Base-by-base conservation (phyloP, 257 asterid genomes). In the Orobanche coerulescens region DNA sequence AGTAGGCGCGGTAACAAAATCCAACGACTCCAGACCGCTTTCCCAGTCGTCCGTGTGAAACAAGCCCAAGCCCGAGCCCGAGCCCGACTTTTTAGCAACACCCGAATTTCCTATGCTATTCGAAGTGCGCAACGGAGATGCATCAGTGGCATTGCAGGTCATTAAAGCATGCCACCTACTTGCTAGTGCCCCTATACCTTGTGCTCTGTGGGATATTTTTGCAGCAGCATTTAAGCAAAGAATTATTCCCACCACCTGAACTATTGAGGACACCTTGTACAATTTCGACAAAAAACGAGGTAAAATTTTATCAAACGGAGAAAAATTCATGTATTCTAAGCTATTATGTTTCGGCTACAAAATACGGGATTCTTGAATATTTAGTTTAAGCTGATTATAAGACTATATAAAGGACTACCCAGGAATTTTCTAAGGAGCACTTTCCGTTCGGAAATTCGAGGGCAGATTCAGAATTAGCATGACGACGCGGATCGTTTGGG, bases 161-260 rank as follows among this genome's bases (percentile, higher is more conserved):
- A 84, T 64, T 49, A 80, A 69, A 58, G 89, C 96, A 70, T 87
- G 94, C 94, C 94, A 87, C 56, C 80, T 70, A 73, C 87, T 76
- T 10, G 92, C 89, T 47, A 81, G 19, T 24, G 92, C 80, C 33
- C 87, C 91, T 9, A 87, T 65, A 23, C 81, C 82, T 69, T 87
- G 96, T 8, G 96, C 92, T 78, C 86, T 74, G 72, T 85, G 96
- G 47, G 94, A 82, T 74, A 87, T 87, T 71, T 82, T 85, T 11
- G 94, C 85, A 62, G 94, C 94, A 12, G 82, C 92, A 26, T 85
- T 87, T 70, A 87, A 63, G 75, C 96, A 82, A 24, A 87, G 83
- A 68, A 78, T 74, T 61, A 83, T 60, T 19, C 87, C 89, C 13
- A 79, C 91, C 57, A 87, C 82, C 62, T 87, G 94, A 64, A 87